Conservation (phyloP, 352 stramenopile species). For the Pythium dissotocum region DNA sequence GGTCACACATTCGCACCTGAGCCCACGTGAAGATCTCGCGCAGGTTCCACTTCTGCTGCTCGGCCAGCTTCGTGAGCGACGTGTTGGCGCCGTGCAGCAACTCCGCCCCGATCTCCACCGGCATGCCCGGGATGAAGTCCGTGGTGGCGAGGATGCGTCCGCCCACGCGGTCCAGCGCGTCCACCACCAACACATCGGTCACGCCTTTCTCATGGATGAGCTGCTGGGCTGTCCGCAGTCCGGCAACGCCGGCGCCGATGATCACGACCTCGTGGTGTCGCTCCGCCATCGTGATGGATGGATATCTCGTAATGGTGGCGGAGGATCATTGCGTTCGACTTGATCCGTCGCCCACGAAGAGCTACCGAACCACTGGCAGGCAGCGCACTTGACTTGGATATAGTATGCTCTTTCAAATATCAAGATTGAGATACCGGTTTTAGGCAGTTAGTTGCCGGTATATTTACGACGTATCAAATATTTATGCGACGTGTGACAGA, state of each 20-base stretch:
- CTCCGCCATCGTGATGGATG: slow-evolving; percentile 4
- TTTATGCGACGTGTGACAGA: slow-evolving; percentile 22
- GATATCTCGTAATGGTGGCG: not conserved
- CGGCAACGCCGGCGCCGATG: slow-evolving; percentile 66
- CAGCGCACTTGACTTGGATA: not conserved
- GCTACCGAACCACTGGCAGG: slow-evolving; percentile 2
- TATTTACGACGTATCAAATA: not conserved
- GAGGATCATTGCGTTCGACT: not conserved
- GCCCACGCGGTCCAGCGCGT: slow-evolving; percentile 63
- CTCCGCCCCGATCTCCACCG: slow-evolving; percentile 74
- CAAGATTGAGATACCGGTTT: slow-evolving; percentile 8
- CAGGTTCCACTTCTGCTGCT: slow-evolving; percentile 63
- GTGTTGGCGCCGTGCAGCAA: slow-evolving; percentile 78
- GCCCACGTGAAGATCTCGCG: slow-evolving; percentile 87
- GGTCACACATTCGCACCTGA: slow-evolving; percentile 44
- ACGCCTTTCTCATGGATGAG: slow-evolving; percentile 57
- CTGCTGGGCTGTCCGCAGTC: slow-evolving; percentile 65
- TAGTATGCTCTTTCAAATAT: not conserved
- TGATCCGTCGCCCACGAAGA: not conserved
- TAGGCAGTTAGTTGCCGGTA: not conserved
- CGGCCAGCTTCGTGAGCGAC: slow-evolving; percentile 65
- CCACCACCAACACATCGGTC: slow-evolving; percentile 71
- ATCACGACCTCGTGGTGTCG: slow-evolving; percentile 56
- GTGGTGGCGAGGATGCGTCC: slow-evolving; percentile 62
- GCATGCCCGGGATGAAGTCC: slow-evolving; percentile 73